Base-by-base conservation (phyloP, 768 basidiomycete species). In the Pisolithus tinctorius region DNA sequence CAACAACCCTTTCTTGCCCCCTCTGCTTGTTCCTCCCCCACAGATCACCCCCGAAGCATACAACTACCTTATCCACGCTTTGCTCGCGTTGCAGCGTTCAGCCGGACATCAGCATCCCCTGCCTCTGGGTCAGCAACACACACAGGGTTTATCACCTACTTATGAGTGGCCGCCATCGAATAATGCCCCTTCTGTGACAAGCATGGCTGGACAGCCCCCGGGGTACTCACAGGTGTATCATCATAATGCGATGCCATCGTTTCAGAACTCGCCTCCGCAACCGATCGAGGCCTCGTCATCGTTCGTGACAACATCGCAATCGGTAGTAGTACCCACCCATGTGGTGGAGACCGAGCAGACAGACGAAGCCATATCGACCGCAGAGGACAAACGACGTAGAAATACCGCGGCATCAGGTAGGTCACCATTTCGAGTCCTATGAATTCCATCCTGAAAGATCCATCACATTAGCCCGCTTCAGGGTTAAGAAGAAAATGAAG, bases 391-490 rank as follows among this genome's bases (percentile, higher is more conserved):
- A 64, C 77, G 90, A 30, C 74, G 80, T 51, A 68, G 89, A 59
- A 92, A 92, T 67, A 92, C 90, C 1, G 84, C 80, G 26, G 90
- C 89, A 6, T 91, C 88, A 41, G 90, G 90, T 88, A 68, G 64
- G 41, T 27, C 71, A 46, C 6, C 20, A 16, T 51, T 45, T 26
- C 31, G n/a, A 16, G 37, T 29, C 27, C 40, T 14, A 48, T 23
- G 45, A 50, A 55, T 43, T 37, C 38, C 50, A 23, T 34, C 43
- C 49, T 58, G n/a, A 55, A 42, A n/a, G 30, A 45, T 47, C 31
- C 11, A 34, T 30, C 38, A 20, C 14, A n/a, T 41, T 37, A 92
- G 90, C 90, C 29, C 83, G 88, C 11, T 93, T 93, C 63, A 75
- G 89, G 29, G 77, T 83, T 53, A 93, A 91, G 74, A 93, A 86